phyloP scores from a whole-genome alignment of 2,329 filamentous ascomycete genomes.

The Pseudodiploospora longispora region DNA sequence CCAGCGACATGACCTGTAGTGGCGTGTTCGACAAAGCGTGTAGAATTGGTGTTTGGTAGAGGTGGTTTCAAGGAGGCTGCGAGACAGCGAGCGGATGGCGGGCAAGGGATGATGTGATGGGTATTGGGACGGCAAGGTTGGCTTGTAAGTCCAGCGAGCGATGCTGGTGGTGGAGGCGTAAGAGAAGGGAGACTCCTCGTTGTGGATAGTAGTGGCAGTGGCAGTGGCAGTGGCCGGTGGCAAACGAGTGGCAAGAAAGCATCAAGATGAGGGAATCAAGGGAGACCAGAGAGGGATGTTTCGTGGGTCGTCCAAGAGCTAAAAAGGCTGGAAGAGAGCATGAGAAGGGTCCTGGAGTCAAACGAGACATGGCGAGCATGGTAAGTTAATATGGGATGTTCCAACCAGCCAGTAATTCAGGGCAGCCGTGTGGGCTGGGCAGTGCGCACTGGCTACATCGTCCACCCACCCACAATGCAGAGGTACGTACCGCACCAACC shows the following conservation, averaged over 20 bases:
- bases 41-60: neutral
- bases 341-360: neutral
- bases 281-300: constrained; percentile 7
- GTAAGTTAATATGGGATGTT: constrained; percentile 9
- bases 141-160: constrained; percentile 4
- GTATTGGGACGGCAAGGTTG: neutral
- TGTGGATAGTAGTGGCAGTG: neutral
- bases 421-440: neutral
- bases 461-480: too few relatives aligned
- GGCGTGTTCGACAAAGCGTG: too few relatives aligned
- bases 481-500: too few relatives aligned
- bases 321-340: neutral
- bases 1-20: constrained; percentile 10
- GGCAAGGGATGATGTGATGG: neutral
- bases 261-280: constrained; percentile 1
- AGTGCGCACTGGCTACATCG: constrained; percentile 7
- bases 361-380: constrained; percentile 1
- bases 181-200: constrained; percentile 1
- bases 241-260: constrained; percentile 3
- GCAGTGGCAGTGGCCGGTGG: neutral
- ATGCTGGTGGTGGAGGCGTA: neutral
- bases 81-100: constrained; percentile 6
- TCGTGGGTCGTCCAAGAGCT: constrained; percentile 3
- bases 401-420: constrained; percentile 6
- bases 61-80: constrained; percentile 4